Base-by-base conservation (phyloP, 495 filamentous ascomycete species). In the Alectoria sarmentosa region DNA sequence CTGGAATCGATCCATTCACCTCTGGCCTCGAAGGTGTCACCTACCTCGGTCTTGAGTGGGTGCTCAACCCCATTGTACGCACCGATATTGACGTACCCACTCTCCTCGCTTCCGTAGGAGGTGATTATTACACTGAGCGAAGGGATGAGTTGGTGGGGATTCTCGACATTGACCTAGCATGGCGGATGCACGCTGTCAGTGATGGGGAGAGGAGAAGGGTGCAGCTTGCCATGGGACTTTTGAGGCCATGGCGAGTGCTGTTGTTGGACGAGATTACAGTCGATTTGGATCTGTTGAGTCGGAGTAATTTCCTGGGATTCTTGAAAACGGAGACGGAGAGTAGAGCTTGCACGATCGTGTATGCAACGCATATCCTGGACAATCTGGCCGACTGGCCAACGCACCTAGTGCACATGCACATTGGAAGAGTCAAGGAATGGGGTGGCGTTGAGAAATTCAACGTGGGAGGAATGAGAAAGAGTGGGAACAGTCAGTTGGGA, bases 231-330 rank as follows among this genome's bases (percentile, higher is more conserved):
- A 98, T 99, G 94, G 94, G 94, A 0, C 75, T 99, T 48, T 77
- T 99, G 23, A 80, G 92, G n/a, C 94, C 94, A 10, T 99, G 94
- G 94, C 83, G 82, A 36, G 86, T 97, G 8, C 76, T 99, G 48
- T 77, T 99, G 68, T 82, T 99, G 21, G 94, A 99, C 72, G 94
- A 99, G 77, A 94, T 99, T 68, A 99, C 94, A 3, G 95, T 99
- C 7, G 94, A 99, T 74, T 73, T 99, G 65, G 94, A 99, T 69
- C 79, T 99, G 36, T 80, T 97, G 65, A 88, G 83, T 38, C 80
- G 94, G 17, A 83, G 83, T 65, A 87, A 91, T 69, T 99, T 99
- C 73, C 78, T 99, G n/a, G 75, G 78, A 4, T 99, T 91, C 73
- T 72, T 99, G 71, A 90, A 90, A 72, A 80, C 80, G 28, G 94